These are phyloP conservation scores for Alternaria alternata DNA, from an alignment of 2,329 filamentous ascomycete species.

Conservation along the genomic window DNA sequence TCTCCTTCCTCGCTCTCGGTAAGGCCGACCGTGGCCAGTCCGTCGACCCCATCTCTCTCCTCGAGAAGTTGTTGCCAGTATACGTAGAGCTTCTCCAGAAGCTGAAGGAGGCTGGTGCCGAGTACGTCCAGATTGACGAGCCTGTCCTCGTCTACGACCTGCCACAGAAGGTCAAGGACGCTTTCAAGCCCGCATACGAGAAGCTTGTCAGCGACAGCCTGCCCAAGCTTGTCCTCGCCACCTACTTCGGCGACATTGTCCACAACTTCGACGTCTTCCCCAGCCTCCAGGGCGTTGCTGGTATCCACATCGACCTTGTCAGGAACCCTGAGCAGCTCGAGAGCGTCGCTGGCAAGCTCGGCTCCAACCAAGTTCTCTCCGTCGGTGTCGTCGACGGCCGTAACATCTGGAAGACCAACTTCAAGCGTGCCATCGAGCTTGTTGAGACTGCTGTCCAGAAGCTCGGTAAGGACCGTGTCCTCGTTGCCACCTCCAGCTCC, in stretches of 20 bases:
- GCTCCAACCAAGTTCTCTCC: conserved; percentile 88
- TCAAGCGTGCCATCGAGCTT: conserved; percentile 90
- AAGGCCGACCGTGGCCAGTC: conserved; percentile 97
- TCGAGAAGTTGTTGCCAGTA: conserved; percentile 91
- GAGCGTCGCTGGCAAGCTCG: conserved; percentile 81
- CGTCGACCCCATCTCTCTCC: conserved; percentile 90
- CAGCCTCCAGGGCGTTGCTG: conserved; percentile 75
- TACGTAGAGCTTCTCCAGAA: conserved; percentile 92
- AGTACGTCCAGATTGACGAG: conserved; percentile 98
- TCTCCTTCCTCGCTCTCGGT: conserved; percentile 96
- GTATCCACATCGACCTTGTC: conserved; percentile 93
- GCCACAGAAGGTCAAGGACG: conserved; percentile 86
- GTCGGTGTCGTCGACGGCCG: conserved; percentile 97
- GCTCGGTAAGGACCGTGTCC: conserved; percentile 96
- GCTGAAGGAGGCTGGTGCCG: conserved; percentile 95
- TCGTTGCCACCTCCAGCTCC: conserved; percentile 95
- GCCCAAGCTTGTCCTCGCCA: conserved; percentile 88
- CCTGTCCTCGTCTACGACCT: conserved; percentile 96
- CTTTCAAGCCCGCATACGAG: conserved; percentile 98
- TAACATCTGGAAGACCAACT: conserved; percentile 99
- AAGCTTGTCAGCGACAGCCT: conserved; percentile 82
- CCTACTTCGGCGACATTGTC: conserved; percentile 99
- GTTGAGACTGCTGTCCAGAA: conserved; percentile 92
- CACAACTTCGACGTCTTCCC: conserved; percentile 96
- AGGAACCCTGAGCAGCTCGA: conserved; percentile 98